A percentile compares a stretch with the other conserved stretches of the same genome.
These are phyloP conservation scores for Nepenthes gracilis DNA, from an alignment of 148 eudicot genomes.

Conservation along the genomic window DNA sequence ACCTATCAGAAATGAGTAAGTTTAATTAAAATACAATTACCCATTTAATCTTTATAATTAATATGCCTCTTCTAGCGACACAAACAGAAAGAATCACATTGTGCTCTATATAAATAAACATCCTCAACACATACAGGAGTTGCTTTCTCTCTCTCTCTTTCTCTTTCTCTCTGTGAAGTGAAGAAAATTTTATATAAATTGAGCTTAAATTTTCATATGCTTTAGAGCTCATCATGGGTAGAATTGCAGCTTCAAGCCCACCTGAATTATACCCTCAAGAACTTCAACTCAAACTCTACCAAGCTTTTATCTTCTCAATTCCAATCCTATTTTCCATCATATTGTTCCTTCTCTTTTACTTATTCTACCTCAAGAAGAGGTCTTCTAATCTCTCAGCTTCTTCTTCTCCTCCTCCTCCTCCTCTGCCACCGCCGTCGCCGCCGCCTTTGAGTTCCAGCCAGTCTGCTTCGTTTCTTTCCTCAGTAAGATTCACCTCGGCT, in stretches of 20 bases:
- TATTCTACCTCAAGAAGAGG: constrained; percentile 77
- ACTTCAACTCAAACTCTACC: constrained; percentile 62
- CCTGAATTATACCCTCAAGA: constrained; percentile 46
- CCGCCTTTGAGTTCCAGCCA: constrained; percentile 14
- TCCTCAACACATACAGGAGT: no score
- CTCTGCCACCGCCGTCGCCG: constrained; percentile 8
- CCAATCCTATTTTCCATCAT: constrained; percentile 75
- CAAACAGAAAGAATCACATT: no score
- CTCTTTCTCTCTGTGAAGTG: no score
- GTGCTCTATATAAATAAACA: no score
- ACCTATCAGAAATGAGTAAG: no score
- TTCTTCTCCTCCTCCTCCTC: no score
- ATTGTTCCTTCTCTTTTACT: constrained; percentile 66
- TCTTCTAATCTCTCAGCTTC: constrained; percentile 9
- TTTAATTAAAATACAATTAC: no score
- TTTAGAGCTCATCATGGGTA: constrained; percentile 12
- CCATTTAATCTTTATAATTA: no score
- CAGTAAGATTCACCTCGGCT: constrained; percentile 18
- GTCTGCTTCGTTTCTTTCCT: constrained; percentile 13
- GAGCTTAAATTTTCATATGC: no score
- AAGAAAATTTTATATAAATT: no score
- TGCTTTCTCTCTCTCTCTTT: no score
- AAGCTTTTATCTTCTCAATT: constrained; percentile 76
- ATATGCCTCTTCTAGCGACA: no score
- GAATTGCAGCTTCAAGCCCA: constrained; percentile 11